Conservation (phyloP, 768 basidiomycete species). For the Mycena indigotica region DNA sequence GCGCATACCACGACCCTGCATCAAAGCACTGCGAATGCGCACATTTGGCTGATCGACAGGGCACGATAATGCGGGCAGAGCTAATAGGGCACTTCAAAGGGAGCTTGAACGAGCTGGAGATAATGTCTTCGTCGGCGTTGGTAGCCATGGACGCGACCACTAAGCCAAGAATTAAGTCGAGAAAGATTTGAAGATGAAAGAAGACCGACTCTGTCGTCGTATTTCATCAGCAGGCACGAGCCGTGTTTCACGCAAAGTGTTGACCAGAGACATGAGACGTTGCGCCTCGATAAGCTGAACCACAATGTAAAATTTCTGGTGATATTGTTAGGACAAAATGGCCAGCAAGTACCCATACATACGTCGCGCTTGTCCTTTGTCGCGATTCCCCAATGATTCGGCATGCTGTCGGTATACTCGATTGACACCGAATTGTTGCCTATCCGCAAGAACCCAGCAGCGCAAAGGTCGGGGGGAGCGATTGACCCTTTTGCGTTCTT, state of each 20-base stretch:
- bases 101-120: slow-evolving; percentile 64
- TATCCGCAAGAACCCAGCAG: slow-evolving; percentile 21
- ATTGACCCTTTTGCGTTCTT: slow-evolving; percentile 73
- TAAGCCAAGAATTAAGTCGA: slow-evolving; percentile 14
- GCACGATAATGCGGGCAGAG: slow-evolving; percentile 61
- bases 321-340: neutral
- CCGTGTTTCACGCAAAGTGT: slow-evolving; percentile 53
- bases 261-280: slow-evolving; percentile 54
- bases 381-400: too few relatives aligned
- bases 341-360: neutral
- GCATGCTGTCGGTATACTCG: slow-evolving; percentile 56
- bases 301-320: slow-evolving; percentile 64
- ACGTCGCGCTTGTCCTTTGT: slow-evolving; percentile 42
- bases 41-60: slow-evolving; percentile 63
- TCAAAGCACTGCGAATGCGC: slow-evolving; percentile 77
- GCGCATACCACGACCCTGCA: slow-evolving; percentile 66
- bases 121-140: slow-evolving; percentile 62
- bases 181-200: neutral
- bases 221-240: slow-evolving; percentile 52
- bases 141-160: slow-evolving; percentile 44
- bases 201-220: slow-evolving; percentile 49
- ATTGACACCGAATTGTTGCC: slow-evolving; percentile 52
- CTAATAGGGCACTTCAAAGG: slow-evolving; percentile 75
- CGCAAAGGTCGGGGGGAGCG: slow-evolving; percentile 57
- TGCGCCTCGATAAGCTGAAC: slow-evolving; percentile 65